These are phyloP conservation scores for Cardamine chenopodiifolia DNA, from an alignment of 345 rosid genomes.

Conservation along the genomic window DNA sequence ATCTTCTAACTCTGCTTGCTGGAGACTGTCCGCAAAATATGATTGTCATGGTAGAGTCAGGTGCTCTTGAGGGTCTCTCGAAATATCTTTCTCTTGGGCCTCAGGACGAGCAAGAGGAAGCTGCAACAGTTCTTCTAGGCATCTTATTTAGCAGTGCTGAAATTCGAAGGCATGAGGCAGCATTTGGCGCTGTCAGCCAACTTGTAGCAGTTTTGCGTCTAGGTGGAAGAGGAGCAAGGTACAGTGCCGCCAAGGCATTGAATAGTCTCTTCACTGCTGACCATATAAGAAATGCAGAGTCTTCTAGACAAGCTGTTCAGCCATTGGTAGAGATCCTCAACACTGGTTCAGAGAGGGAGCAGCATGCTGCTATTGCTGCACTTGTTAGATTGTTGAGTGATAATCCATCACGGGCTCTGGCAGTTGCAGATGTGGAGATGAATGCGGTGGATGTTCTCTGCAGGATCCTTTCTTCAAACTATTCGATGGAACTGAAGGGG, in stretches of 20 bases:
- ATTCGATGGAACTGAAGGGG: constrained; percentile 93
- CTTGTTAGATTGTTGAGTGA: constrained; percentile 93
- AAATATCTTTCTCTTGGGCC: constrained; percentile 99
- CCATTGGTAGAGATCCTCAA: constrained; percentile 98
- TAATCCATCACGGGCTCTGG: constrained; percentile 92
- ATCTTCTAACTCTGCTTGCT: constrained; percentile 90
- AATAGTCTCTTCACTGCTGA: constrained; percentile 96
- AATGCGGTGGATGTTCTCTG: constrained; percentile 98
- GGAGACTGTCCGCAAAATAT: constrained; percentile 87
- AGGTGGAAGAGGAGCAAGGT: constrained; percentile 98
- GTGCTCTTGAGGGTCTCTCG: constrained; percentile 90
- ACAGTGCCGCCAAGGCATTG: constrained; percentile 95
- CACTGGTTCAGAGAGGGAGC: constrained; percentile 93
- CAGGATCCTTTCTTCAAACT: constrained; percentile 88
- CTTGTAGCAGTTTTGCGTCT: constrained; percentile 94
- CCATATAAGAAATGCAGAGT: constrained; percentile 93
- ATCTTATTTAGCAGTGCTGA: constrained; percentile 86
- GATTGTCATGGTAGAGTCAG: constrained; percentile 96
- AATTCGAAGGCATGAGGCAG: constrained; percentile 95
- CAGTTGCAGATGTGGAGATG: constrained; percentile 98
- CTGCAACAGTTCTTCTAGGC: constrained; percentile 94
- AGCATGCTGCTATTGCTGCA: constrained; percentile 98
- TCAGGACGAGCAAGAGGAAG: constrained; percentile 98
- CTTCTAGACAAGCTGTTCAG: constrained; percentile 95
- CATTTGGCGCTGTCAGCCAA: constrained; percentile 92